Conservation (phyloP, 805 yeast genomes). For the Wickerhamomyces chambardii region DNA sequence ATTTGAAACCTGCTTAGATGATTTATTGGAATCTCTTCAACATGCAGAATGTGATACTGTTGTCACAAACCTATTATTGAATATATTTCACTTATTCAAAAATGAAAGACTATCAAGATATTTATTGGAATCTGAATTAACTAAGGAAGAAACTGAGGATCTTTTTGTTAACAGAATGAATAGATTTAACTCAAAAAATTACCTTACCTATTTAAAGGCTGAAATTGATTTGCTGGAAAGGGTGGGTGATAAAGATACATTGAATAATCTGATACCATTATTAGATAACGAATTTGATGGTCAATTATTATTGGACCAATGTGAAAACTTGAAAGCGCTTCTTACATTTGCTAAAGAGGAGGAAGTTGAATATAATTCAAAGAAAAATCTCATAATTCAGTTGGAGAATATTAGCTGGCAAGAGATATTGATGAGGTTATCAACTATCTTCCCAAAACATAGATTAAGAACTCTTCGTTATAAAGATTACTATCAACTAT, state of each 20-base stretch:
- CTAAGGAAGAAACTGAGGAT: conserved; percentile 36
- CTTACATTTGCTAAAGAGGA: background rate
- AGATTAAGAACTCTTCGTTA: background rate
- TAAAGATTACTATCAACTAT: background rate
- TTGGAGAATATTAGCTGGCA: background rate
- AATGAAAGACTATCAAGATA: conserved; percentile 41
- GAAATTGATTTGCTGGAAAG: conserved; percentile 4
- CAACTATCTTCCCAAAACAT: background rate
- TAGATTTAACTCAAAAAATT: conserved; percentile 8
- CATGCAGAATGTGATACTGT: conserved; percentile 61
- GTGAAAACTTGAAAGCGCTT: background rate
- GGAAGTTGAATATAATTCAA: no score
- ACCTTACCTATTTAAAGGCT: conserved; percentile 5
- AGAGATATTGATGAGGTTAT: background rate
- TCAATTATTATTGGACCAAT: background rate
- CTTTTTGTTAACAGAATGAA: conserved; percentile 11
- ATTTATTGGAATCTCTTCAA: conserved; percentile 53
- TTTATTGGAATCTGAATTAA: conserved; percentile 49
- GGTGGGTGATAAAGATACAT: background rate
- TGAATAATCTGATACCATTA: no score
- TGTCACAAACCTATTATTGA: conserved; percentile 38
- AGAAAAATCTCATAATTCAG: no score
- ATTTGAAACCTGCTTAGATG: conserved; percentile 41
- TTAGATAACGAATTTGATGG: background rate
- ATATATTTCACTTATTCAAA: conserved; percentile 41